These are phyloP conservation scores for Lophiostoma macrostomum DNA, from an alignment of 495 filamentous ascomycete genomes.

Conservation along the genomic window DNA sequence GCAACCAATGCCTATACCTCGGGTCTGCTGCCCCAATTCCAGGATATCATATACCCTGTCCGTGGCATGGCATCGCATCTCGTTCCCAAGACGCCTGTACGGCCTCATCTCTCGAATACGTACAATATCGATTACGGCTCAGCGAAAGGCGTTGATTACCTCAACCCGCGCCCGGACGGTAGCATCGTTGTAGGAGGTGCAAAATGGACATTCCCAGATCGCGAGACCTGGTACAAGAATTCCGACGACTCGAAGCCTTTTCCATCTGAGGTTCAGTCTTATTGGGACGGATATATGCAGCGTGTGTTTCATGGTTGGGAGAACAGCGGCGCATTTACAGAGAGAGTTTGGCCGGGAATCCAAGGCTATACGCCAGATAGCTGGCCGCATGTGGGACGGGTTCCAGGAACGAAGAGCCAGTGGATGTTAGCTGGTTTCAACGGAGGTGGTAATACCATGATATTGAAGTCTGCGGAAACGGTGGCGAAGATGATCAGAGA, in stretches of 20 bases:
- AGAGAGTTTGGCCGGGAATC: conserved; percentile 55
- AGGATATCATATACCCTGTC: conserved; percentile 59
- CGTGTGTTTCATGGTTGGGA: conserved; percentile 52
- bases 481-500: conserved; percentile 48
- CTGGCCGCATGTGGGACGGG: conserved; percentile 47
- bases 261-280: conserved; percentile 33
- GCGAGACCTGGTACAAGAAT: conserved; percentile 48
- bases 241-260: conserved; percentile 50
- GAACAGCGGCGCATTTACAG: conserved; percentile 42
- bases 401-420: conserved; percentile 45
- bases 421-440: conserved; percentile 54
- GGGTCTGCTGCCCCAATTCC: conserved; percentile 53
- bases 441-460: conserved; percentile 54
- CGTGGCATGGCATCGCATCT: conserved; percentile 62
- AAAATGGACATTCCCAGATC: conserved; percentile 40
- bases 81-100: conserved; percentile 44
- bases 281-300: conserved; percentile 52
- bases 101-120: conserved; percentile 12
- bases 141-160: conserved; percentile 43
- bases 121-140: conserved; percentile 28
- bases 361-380: conserved; percentile 34
- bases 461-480: conserved; percentile 45
- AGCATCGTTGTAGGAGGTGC: conserved; percentile 55
- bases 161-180: conserved; percentile 50
- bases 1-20: conserved; percentile 74